Base-by-base conservation (phyloP, 306 rosid species). In the Fragaria vesca region DNA sequence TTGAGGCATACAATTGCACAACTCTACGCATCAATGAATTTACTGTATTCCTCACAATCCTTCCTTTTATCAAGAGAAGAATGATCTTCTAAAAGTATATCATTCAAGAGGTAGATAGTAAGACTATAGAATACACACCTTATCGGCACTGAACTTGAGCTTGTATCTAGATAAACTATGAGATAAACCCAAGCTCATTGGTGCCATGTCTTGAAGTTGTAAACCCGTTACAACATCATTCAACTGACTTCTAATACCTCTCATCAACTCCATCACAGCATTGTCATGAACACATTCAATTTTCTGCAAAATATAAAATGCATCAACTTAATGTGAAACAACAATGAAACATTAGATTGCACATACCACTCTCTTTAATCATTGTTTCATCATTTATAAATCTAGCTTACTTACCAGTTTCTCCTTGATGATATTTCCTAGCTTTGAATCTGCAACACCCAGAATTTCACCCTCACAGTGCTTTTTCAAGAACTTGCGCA, bases 171-270 rank as follows among this genome's bases (percentile, higher is more conserved):
- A 89, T 55, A 95, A 84, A 83, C 99, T 95, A 66, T 95, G 98
- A 76, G 99, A 95, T 71, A 95, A 86, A 71, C 98, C 99, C 88
- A 95, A 83, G 85, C 93, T 91, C 99, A 95, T 95, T 10, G 99
- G 99, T 8, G 97, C 93, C 93, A 93, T 76, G 78, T 95, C 99
- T 81, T 95, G 96, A 65, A 88, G 92, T 40, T 91, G 92, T 7
- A 93, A 87, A 74, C 99, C 98, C 0, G 89, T 71, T 77, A 92
- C 85, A 71, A 95, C 91, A 40, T 95, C 99, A 57, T 82, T 87
- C 85, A 95, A 78, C 81, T 93, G 99, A 82, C 80, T 75, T 82
- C 99, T 87, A 18, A 95, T 84, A 34, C 99, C 99, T 83, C 98
- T 88, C 87, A 93, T 90, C 86, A 95, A 86, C 83, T 93, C 99